Base-by-base conservation (phyloP, 2,329 filamentous ascomycete genomes). In the Ploettnerulaceae sp. region DNA sequence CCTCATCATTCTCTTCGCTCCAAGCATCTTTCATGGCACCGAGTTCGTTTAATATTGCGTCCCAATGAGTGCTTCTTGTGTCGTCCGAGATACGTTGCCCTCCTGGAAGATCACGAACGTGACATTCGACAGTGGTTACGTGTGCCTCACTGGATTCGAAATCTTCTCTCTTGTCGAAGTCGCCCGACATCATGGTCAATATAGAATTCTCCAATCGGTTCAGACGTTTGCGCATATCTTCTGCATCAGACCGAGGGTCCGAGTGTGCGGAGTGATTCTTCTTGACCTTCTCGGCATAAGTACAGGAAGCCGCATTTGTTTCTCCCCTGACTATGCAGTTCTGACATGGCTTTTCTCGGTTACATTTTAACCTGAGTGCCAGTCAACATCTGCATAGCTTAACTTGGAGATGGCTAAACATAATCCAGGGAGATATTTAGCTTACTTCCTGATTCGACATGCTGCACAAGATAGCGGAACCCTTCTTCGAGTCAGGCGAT, bases 141-240 rank as follows among this genome's bases (percentile, higher is more conserved):
- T 40, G 25, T 14, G 21, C 31, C 20, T 42, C 39, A 25, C 22
- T 28, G 20, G 20, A 21, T 8, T 35, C 14, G 4, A 12, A 21
- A 9, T 7, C 22, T 3, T 18, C 24, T 29, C 14, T 21, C 4
- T 22, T 32, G 33, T 49, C 44, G 38, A 32, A 36, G 25, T 50
- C 43, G 24, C 31, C 43, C 12, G 51, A 54, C 61, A 78, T 71
- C 69, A 79, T 75, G 25, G 66, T 70, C 20, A 74, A 65, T 21
- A 79, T 74, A 68, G 79, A 75, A 46, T 70, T 71, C 61, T 79
- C 76, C 0, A 80, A 73, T 15, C 73, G 69, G 61, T 70, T 71
- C 28, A 79, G 65, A 38, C 75, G 66, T 9, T 72, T 71, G 14
- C 73, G 70, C 73, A 79, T 74, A 62, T 71, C 69, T 61, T 69